Evolutionary conservation across 2,329 filamentous ascomycete genomes (phyloP).

Genomic region (Colletotrichum agaves): DNA sequence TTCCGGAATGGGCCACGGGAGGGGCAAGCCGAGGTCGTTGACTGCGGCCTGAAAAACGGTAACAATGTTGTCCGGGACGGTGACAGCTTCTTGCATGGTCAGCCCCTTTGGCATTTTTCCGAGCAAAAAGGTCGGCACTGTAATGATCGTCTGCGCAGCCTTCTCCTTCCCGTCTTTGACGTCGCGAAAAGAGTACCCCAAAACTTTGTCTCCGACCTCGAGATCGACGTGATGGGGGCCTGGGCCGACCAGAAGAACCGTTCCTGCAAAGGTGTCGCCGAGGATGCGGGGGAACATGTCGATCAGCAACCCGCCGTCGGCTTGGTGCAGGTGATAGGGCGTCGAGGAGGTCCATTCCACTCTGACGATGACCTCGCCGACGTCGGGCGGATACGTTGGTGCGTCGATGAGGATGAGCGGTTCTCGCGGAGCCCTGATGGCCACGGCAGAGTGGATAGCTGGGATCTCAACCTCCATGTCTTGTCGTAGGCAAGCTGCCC

Average conservation of each 20-base stretch:
- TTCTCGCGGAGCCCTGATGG: conserved; percentile 38
- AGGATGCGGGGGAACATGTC: conserved; percentile 58
- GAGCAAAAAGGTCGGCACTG: conserved; percentile 60
- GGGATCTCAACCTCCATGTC: conserved; percentile 39
- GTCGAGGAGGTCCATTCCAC: conserved; percentile 70
- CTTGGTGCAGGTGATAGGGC: conserved; percentile 70
- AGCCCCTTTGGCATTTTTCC: conserved; percentile 56
- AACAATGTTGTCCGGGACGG: conserved; percentile 67
- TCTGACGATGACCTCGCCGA: conserved; percentile 62
- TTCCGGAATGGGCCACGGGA: conserved; percentile 66
- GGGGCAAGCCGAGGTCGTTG: conserved; percentile 60
- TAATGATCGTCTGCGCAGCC: conserved; percentile 66
- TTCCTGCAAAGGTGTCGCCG: conserved; percentile 63
- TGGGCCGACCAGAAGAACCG: conserved; percentile 61
- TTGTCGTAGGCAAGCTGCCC: background rate
- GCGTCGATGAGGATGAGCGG: conserved; percentile 41
- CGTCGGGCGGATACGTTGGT: conserved; percentile 47
- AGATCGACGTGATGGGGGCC: conserved; percentile 47
- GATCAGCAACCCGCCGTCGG: conserved; percentile 68
- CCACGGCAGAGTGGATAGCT: conserved; percentile 43
- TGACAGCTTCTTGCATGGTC: conserved; percentile 58
- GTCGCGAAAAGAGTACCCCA: conserved; percentile 62
- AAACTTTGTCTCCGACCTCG: conserved; percentile 64
- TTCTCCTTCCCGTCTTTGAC: conserved; percentile 58
- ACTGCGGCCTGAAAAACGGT: conserved; percentile 67